Evolutionary conservation across 148 eudicot genomes (phyloP).

Genomic region (Rhododendron ferrugineum): DNA sequence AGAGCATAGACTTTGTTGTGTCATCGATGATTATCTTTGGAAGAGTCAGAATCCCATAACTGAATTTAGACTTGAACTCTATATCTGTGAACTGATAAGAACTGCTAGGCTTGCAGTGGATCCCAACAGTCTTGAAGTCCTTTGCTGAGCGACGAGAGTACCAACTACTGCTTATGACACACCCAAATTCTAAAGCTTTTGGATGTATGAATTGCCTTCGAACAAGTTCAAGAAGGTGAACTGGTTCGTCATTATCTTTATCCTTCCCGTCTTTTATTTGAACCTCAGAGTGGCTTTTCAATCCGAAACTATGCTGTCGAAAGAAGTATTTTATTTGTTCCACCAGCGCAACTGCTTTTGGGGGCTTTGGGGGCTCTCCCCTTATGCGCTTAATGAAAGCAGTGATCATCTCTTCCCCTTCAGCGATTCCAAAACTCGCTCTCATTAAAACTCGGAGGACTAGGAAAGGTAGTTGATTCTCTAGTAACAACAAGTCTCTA

Average conservation of each 20-base stretch:
- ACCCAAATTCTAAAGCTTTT: not conserved
- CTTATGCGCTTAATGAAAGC: not conserved
- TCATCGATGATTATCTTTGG: not conserved
- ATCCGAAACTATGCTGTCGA: not conserved
- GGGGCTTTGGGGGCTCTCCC: not conserved
- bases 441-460: not conserved
- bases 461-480: not conserved
- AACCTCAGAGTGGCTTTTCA: not conserved
- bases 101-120: not conserved
- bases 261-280: not conserved
- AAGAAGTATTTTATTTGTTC: not conserved
- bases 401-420: not conserved
- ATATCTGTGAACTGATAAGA: not conserved
- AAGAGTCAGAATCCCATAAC: not conserved
- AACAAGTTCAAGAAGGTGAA: not conserved
- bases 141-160: slow-evolving; percentile 2
- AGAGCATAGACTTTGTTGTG: not conserved
- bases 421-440: not conserved
- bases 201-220: not conserved
- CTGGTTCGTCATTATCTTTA: not conserved
- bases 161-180: not conserved
- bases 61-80: not conserved
- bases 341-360: not conserved
- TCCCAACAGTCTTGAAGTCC: not conserved
- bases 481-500: slow-evolving; percentile 1